A percentile compares a stretch with the other conserved stretches of the same genome.
Conservation (phyloP, 768 basidiomycete genomes). For the Termitomyces sp. region DNA sequence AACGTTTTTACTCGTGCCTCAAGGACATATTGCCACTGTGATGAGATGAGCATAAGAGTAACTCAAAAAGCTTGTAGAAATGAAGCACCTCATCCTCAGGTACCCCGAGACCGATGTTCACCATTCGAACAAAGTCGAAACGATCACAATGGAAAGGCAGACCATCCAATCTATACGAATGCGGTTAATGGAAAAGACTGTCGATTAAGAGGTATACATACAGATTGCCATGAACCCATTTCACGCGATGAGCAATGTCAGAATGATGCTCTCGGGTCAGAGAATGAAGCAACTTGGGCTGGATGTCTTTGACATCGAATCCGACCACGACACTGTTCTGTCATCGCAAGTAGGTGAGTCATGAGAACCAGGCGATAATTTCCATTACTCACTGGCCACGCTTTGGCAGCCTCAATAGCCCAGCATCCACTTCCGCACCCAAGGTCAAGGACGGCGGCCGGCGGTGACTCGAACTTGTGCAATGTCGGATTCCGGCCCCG, state of each 20-base stretch:
- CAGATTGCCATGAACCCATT: slow-evolving; percentile 72
- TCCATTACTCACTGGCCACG: slow-evolving; percentile 51
- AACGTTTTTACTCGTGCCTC: slow-evolving; percentile 34
- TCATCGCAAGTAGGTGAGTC: neutral
- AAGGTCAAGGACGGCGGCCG: slow-evolving; percentile 55
- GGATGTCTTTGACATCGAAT: slow-evolving; percentile 51
- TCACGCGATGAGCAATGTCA: slow-evolving; percentile 44
- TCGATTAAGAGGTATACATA: slow-evolving; percentile 27
- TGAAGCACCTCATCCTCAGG: slow-evolving; percentile 61
- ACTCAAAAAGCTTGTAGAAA: neutral
- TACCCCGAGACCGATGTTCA: slow-evolving; percentile 60
- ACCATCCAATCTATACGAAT: slow-evolving; percentile 48
- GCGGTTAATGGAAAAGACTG: slow-evolving; percentile 2
- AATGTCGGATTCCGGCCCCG: slow-evolving; percentile 49
- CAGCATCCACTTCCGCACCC: slow-evolving; percentile 73
- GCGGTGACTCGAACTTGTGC: slow-evolving; percentile 49
- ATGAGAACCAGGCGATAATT: slow-evolving; percentile 1
- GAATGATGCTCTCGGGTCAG: slow-evolving; percentile 27
- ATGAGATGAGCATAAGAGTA: slow-evolving; percentile 7
- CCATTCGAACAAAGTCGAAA: slow-evolving; percentile 68
- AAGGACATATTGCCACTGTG: slow-evolving; percentile 61
- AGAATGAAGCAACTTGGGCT: slow-evolving; percentile 40
- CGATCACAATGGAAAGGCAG: slow-evolving; percentile 53
- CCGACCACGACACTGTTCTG: slow-evolving; percentile 56
- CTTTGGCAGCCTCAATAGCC: slow-evolving; percentile 64